phyloP scores from a whole-genome alignment of 495 filamentous ascomycete species.

The Penicillium steckii region DNA sequence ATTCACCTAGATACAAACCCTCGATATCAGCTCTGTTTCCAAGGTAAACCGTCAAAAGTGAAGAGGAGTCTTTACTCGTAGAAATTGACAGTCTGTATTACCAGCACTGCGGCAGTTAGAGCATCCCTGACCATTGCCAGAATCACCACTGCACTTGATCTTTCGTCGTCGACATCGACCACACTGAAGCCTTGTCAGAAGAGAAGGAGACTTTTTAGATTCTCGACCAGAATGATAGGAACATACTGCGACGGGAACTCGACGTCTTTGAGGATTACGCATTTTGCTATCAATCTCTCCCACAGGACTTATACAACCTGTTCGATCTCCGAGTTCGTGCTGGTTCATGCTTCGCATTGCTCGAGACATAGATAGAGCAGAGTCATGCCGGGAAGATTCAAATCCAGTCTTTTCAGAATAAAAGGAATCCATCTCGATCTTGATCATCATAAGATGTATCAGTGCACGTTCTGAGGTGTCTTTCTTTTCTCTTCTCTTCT shows the following conservation, averaged over 20 bases:
- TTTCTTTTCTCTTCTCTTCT: too few species aligned
- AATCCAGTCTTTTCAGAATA: slow-evolving; percentile 31
- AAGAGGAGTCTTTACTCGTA: slow-evolving; percentile 58
- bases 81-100: slow-evolving; percentile 69
- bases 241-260: slow-evolving; percentile 72
- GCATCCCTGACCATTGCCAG: slow-evolving; percentile 71
- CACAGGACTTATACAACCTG: slow-evolving; percentile 18
- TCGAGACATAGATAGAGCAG: slow-evolving; percentile 26
- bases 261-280: slow-evolving; percentile 37
- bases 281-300: slow-evolving; percentile 34
- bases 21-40: neutral
- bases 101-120: slow-evolving; percentile 78
- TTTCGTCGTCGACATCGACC: slow-evolving; percentile 88
- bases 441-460: neutral
- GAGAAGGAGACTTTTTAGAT: too few species aligned
- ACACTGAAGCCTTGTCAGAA: slow-evolving; percentile 59
- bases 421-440: slow-evolving; percentile 30
- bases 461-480: too few species aligned
- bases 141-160: slow-evolving; percentile 93
- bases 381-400: slow-evolving; percentile 17
- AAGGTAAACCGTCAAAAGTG: neutral
- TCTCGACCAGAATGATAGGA: slow-evolving; percentile 66
- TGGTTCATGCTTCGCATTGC: slow-evolving; percentile 24
- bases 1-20: slow-evolving; percentile 11
- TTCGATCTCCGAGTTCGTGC: slow-evolving; percentile 25